phyloP scores from a whole-genome alignment of 148 eudicot genomes.

The Drosera capensis region DNA sequence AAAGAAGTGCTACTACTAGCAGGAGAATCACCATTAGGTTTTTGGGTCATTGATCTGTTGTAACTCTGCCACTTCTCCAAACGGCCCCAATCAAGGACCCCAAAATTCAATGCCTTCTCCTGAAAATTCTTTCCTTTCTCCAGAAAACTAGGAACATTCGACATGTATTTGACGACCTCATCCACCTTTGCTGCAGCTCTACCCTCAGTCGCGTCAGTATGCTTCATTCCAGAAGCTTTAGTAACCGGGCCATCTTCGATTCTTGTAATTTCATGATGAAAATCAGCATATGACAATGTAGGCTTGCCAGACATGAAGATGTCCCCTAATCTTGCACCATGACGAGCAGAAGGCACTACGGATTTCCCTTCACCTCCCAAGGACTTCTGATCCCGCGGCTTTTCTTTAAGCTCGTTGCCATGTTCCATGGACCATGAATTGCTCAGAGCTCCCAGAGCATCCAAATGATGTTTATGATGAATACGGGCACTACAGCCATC shows the following conservation, averaged over 20 bases:
- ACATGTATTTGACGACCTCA: constrained; percentile 77
- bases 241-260: constrained; percentile 14
- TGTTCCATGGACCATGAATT: constrained; percentile 15
- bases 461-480: no score
- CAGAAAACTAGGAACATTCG: constrained; percentile 62
- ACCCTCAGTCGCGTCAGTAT: constrained; percentile 17
- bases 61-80: constrained; percentile 58
- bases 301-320: constrained; percentile 29
- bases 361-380: constrained; percentile 15
- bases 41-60: constrained; percentile 16
- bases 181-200: constrained; percentile 29
- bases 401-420: constrained; percentile 7
- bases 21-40: constrained; percentile 6
- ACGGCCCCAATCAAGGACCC: constrained; percentile 85
- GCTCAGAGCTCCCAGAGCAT: constrained; percentile 7
- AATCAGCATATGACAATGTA: constrained; percentile 35
- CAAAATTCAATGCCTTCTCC: constrained; percentile 62
- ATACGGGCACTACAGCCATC: no score
- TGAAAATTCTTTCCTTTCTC: constrained; percentile 39
- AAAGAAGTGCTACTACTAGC: constrained; percentile 8
- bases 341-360: constrained; percentile 17
- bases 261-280: constrained; percentile 30
- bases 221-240: constrained; percentile 16
- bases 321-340: constrained; percentile 34
- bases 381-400: constrained; percentile 13